phyloP scores from a whole-genome alignment of 2,329 filamentous ascomycete genomes.

The Clonostachys sp. region DNA sequence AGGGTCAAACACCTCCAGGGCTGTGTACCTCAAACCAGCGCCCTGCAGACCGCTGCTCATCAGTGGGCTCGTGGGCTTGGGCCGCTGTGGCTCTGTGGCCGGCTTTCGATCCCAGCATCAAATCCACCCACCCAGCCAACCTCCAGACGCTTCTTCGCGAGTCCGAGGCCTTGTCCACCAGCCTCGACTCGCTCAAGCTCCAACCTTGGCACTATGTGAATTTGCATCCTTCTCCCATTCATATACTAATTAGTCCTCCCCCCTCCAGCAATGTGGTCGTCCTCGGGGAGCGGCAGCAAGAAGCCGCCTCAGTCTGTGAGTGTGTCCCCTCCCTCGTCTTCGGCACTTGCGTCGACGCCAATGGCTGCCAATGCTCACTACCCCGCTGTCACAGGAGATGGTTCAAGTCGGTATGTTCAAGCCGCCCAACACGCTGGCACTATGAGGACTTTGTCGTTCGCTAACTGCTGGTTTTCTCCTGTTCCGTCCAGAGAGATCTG shows the following conservation, averaged over 20 bases:
- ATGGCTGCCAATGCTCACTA: constrained; percentile 20
- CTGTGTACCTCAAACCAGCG: too few relatives aligned
- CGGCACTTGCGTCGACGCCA: not conserved
- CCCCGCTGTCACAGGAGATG: constrained; percentile 76
- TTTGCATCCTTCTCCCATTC: constrained; percentile 1
- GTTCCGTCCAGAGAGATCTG: constrained; percentile 48
- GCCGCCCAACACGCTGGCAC: constrained; percentile 1
- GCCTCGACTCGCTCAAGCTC: constrained; percentile 9
- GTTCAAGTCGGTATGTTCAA: constrained; percentile 85
- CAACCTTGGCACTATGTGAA: constrained; percentile 1
- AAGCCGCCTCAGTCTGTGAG: constrained; percentile 69
- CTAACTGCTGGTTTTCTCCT: not conserved
- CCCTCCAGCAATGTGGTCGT: constrained; percentile 54
- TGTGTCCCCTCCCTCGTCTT: constrained; percentile 12
- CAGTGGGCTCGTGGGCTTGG: not conserved
- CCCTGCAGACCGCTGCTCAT: too few relatives aligned
- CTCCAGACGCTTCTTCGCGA: constrained; percentile 2
- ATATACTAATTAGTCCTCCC: constrained; percentile 3
- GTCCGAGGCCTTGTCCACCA: constrained; percentile 9
- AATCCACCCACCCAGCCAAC: not conserved
- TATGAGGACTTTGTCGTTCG: too few relatives aligned
- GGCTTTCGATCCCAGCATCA: too few relatives aligned
- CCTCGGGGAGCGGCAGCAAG: constrained; percentile 60
- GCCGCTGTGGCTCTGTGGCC: too few relatives aligned
- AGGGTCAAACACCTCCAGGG: too few relatives aligned